Base-by-base conservation (phyloP, 192 early-diverging fungal genomes). In the Mortierella hygrophila region DNA sequence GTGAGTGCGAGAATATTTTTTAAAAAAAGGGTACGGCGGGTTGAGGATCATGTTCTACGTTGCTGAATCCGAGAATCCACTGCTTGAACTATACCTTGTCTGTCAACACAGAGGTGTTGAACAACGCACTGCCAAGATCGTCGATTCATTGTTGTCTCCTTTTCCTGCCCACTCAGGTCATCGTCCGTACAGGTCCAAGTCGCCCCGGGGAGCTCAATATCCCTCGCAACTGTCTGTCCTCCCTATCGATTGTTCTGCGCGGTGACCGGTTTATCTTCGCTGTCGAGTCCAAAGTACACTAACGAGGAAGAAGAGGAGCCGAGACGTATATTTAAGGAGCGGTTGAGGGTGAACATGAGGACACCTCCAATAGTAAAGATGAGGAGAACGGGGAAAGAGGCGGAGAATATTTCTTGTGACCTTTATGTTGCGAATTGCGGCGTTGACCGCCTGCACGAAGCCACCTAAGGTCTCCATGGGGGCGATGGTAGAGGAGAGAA, bases 141-240 rank as follows among this genome's bases (percentile, higher is more conserved):
- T 29, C 26, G 60, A 52, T 74, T 74, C 6, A 11, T 7, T 4
- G 60, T 16, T 2, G 73, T 32, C 0, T 55, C 32, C 26, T 40
- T 16, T 11, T 49, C 47, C 16, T 49, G 46, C 5, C 35, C 73
- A 18, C 18, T 26, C 0, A 54, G 73, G 18, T 40, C 13, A 52
- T 74, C 73, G 73, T 74, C 73, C 1, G 73, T 74, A 52, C 73
- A 74, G 11, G n/a, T 74, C 73, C 73, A 74, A 1, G 73, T 73
- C 0, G 72, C 40, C 2, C 21, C 26, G 6, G 44, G 72, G 29
- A 73, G 44, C 23, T 73, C 72, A 11, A 73, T 0, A 0, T 73
- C 72, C 16, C 15, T 3, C 0, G 72, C 72, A 4, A 32, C 21
- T 0, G 72, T 73, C 0, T 47, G 16, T 9, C 72, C 72, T 73